phyloP scores from a whole-genome alignment of 768 basidiomycete species.

The Mycena rosella region DNA sequence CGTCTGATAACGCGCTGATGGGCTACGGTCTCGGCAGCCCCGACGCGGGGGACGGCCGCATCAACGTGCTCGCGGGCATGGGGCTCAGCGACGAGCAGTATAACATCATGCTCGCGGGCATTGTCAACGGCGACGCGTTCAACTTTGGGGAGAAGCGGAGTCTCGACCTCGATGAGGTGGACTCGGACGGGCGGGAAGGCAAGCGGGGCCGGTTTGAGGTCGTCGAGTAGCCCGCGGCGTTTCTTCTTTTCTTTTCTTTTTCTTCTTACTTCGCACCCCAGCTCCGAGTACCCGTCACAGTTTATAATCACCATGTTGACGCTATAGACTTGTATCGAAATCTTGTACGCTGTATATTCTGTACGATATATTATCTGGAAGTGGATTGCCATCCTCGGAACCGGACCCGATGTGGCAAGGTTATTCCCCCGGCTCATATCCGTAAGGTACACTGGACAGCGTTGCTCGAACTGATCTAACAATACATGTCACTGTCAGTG shows the following conservation, averaged over 20 bases:
- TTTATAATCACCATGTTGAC: neutral
- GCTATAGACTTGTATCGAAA: constrained; percentile 27
- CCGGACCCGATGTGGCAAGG: too few relatives aligned
- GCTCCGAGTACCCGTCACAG: constrained; percentile 3
- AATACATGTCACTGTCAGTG: too few relatives aligned
- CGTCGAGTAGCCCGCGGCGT: constrained; percentile 56
- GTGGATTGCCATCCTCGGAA: too few relatives aligned
- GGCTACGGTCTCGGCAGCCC: constrained; percentile 36
- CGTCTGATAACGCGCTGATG: constrained; percentile 9
- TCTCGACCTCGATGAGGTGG: constrained; percentile 48
- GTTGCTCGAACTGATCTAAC: too few relatives aligned
- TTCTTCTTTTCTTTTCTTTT: neutral
- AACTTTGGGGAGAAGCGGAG: constrained; percentile 49
- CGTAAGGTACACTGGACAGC: too few relatives aligned
- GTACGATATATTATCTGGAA: neutral
- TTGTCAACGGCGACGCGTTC: constrained; percentile 76
- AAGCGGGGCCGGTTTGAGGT: constrained; percentile 75
- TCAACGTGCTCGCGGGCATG: constrained; percentile 90
- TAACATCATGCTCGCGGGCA: constrained; percentile 77
- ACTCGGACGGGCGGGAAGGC: constrained; percentile 55
- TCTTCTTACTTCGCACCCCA: neutral
- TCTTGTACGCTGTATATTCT: constrained; percentile 9
- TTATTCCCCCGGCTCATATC: too few relatives aligned
- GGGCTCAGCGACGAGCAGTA: constrained; percentile 93
- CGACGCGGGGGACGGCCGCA: constrained; percentile 66